A percentile compares a stretch with the other conserved stretches of the same genome.
These are phyloP conservation scores for Colletotrichum euphorbiae DNA, from an alignment of 2,329 filamentous ascomycete genomes.

Conservation along the genomic window DNA sequence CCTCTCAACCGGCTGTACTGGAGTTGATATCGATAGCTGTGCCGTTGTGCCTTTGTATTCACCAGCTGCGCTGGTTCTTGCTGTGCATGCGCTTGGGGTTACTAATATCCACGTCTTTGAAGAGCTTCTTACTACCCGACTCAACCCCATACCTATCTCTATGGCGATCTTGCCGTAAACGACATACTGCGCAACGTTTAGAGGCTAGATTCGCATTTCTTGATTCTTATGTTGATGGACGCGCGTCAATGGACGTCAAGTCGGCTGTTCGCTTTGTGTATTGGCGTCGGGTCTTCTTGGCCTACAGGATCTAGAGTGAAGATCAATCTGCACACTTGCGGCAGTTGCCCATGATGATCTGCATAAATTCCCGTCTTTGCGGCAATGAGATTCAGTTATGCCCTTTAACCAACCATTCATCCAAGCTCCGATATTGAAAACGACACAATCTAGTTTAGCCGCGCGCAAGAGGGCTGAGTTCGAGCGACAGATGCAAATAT, in stretches of 20 bases:
- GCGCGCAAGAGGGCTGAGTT: neutral
- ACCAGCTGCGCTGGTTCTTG: too few relatives aligned
- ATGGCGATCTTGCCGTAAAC: neutral
- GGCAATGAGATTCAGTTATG: slow-evolving; percentile 1
- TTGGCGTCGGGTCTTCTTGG: neutral
- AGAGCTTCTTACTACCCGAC: neutral
- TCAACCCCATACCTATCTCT: neutral
- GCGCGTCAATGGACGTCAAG: neutral
- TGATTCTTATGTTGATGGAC: neutral
- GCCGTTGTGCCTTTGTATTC: neutral
- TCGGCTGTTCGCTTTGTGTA: too few relatives aligned
- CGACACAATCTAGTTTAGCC: neutral
- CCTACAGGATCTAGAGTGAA: neutral
- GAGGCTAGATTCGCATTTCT: neutral
- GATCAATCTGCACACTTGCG: neutral
- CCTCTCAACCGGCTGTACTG: too few relatives aligned
- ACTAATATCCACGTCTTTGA: too few relatives aligned
- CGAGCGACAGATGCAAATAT: too few relatives aligned
- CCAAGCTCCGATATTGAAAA: neutral
- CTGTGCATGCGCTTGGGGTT: too few relatives aligned
- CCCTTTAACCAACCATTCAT: neutral
- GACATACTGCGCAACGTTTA: neutral
- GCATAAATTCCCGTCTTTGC: slow-evolving; percentile 2
- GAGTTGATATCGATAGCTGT: too few relatives aligned
- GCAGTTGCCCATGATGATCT: neutral